These are phyloP conservation scores for Leccinum boreale DNA, from an alignment of 768 basidiomycete species.

Conservation along the genomic window DNA sequence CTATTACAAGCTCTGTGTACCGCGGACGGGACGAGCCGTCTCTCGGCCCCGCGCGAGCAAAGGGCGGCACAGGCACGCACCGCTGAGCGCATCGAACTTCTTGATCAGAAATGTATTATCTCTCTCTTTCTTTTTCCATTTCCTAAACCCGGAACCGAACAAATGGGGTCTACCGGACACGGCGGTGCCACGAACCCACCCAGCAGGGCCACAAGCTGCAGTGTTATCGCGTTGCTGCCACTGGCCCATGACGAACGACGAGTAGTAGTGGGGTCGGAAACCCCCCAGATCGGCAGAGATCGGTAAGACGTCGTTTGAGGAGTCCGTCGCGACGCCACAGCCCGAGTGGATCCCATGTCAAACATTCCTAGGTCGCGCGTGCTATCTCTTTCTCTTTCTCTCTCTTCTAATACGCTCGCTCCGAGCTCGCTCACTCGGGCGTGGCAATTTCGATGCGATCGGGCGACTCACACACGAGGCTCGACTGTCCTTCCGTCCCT, in stretches of 20 bases:
- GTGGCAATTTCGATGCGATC: neutral
- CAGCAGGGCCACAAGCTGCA: neutral
- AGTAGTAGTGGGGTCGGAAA: neutral
- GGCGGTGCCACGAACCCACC: neutral
- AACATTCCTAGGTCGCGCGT: neutral
- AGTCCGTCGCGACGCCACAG: neutral
- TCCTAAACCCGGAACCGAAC: neutral
- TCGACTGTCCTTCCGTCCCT: neutral
- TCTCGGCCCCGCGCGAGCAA: conserved; percentile 5
- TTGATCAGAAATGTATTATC: neutral
- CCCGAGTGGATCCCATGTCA: neutral
- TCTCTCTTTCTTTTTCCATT: neutral
- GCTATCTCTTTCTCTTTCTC: neutral
- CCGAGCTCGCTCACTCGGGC: neutral
- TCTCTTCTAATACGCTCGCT: neutral
- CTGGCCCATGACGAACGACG: neutral
- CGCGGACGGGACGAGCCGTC: neutral
- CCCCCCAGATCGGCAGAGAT: neutral
- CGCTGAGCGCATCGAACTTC: neutral
- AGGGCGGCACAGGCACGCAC: neutral
- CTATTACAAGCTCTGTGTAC: neutral
- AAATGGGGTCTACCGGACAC: neutral
- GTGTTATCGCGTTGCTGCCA: neutral
- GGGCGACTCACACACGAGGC: neutral
- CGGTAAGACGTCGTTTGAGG: neutral